Evolutionary conservation across 176 grass and related monocot species (phyloP).

Genomic region (Rhipidocladum racemiflorum): DNA sequence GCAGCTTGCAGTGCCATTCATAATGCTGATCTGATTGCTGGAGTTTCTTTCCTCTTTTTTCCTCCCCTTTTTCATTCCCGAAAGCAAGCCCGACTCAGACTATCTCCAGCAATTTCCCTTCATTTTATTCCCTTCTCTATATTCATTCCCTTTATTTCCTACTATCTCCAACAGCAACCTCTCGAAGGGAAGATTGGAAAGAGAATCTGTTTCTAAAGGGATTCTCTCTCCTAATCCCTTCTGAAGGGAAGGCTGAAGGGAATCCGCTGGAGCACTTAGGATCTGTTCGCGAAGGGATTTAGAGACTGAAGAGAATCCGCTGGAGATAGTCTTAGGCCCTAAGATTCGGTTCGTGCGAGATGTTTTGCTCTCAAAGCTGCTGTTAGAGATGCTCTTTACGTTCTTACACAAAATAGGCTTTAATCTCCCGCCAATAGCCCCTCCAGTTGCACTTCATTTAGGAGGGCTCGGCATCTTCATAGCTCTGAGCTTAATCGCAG

Average conservation of each 20-base stretch:
- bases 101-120: no score
- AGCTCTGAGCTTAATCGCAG: not conserved
- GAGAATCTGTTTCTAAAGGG: no score
- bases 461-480: not conserved
- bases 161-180: no score
- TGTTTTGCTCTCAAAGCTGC: not conserved
- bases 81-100: not conserved
- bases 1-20: not conserved
- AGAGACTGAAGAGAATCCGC: no score
- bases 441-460: not conserved
- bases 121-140: no score
- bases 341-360: not conserved
- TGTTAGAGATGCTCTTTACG: not conserved
- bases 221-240: no score
- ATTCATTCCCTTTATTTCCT: no score
- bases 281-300: no score
- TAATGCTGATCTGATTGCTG: not conserved
- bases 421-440: not conserved
- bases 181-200: no score
- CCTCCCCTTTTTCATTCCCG: not conserved
- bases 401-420: not conserved
- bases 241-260: no score
- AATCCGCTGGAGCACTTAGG: no score
- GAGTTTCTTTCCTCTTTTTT: not conserved
- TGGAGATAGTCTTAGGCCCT: no score